A percentile compares a stretch with the other conserved stretches of the same genome.
These are phyloP conservation scores for Sugiyamaella castrensis DNA, from an alignment of 1,139 yeast species.

Conservation along the genomic window DNA sequence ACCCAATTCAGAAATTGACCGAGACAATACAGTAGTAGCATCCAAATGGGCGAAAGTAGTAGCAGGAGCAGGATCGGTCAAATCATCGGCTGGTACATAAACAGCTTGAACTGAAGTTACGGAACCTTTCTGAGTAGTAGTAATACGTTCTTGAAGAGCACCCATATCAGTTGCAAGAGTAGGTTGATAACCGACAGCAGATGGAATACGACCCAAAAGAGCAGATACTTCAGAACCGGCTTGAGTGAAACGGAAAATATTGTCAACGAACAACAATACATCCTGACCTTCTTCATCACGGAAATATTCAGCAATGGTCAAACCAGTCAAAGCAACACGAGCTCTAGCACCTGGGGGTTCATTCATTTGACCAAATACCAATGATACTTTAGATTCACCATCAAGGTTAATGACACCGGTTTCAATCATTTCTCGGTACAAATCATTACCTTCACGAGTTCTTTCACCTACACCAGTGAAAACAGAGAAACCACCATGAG, in stretches of 20 bases:
- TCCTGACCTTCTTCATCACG: conserved; percentile 99
- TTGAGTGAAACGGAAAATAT: conserved; percentile 99
- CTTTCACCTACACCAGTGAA: conserved; percentile 99
- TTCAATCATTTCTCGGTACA: conserved; percentile 99
- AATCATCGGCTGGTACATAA: conserved; percentile 99
- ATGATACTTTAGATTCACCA: conserved; percentile 99
- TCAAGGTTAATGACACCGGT: conserved; percentile 99
- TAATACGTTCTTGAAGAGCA: conserved; percentile 99
- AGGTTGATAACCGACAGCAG: conserved; percentile 99
- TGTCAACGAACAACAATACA: conserved; percentile 98
- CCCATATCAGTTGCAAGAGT: conserved; percentile 99
- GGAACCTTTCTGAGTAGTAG: conserved; percentile 99
- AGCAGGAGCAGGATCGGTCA: conserved; percentile 99
- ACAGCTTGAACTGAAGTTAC: conserved; percentile 99
- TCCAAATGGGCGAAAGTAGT: conserved; percentile 99
- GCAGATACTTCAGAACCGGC: conserved; percentile 99
- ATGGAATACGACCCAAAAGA: conserved; percentile 99
- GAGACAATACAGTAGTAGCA: conserved; percentile 99
- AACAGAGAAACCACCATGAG: conserved; percentile 99
- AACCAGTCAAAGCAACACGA: conserved; percentile 99
- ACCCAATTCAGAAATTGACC: conserved; percentile 99
- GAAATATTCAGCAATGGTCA: conserved; percentile 99
- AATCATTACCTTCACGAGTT: conserved; percentile 99
- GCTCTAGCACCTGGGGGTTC: conserved; percentile 99
- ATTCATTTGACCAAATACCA: conserved; percentile 99